Percentiles rank a stretch among this genome's conserved stretches.
phyloP scores from a whole-genome alignment of 163 green algal genomes.

The Chlamydomonas reinhardtii region DNA sequence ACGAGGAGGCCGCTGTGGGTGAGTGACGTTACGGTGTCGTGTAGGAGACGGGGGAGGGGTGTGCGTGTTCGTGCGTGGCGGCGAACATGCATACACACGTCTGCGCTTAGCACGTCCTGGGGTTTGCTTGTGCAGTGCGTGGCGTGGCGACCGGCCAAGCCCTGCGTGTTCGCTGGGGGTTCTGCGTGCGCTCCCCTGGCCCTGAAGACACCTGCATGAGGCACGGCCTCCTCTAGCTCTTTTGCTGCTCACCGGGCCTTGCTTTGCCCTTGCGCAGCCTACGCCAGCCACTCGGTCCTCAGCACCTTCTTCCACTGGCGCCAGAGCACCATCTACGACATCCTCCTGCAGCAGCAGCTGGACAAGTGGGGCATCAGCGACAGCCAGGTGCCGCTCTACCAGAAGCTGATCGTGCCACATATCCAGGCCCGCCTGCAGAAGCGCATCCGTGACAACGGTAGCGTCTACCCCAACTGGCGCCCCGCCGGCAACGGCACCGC shows the following conservation, averaged over 20 bases:
- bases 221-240: no score
- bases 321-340: conserved; percentile 25
- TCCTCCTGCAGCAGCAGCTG: background rate
- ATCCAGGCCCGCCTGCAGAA: background rate
- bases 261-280: background rate
- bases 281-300: conserved; percentile 13
- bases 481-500: background rate
- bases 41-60: no score
- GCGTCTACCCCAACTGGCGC: conserved; percentile 9
- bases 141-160: no score
- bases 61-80: no score
- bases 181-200: no score
- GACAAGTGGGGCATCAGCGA: background rate
- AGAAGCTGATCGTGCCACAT: background rate
- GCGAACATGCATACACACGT: no score
- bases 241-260: no score
- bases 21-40: no score
- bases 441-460: conserved; percentile 5
- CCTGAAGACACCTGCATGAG: no score
- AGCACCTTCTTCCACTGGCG: conserved; percentile 24
- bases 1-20: background rate
- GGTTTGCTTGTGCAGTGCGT: no score
- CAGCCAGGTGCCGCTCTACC: background rate
- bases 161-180: no score
- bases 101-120: no score